These are phyloP conservation scores for Corynespora cassiicola DNA, from an alignment of 2,329 filamentous ascomycete species.

Conservation along the genomic window DNA sequence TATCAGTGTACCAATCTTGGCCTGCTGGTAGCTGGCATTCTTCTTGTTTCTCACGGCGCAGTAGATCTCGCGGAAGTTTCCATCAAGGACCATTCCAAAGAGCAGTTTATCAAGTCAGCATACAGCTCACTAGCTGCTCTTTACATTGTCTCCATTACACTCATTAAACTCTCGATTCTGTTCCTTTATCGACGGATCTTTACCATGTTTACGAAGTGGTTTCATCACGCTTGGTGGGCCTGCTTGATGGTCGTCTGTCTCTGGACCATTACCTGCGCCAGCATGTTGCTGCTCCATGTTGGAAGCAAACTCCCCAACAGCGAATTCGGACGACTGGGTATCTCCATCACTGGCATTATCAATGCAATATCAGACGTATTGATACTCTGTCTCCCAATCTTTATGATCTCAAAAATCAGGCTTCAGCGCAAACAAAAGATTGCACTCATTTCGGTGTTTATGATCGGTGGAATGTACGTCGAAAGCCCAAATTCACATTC, in stretches of 20 bases:
- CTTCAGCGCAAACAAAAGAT: conserved; percentile 10
- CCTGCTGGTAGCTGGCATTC: conserved; percentile 10
- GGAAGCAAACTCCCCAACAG: conserved; percentile 3
- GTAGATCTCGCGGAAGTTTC: conserved; percentile 8
- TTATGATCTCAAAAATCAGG: conserved; percentile 10
- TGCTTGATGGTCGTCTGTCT: conserved; percentile 6
- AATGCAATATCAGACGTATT: conserved; percentile 13
- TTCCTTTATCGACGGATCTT: conserved; percentile 20
- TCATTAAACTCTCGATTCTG: conserved; percentile 17
- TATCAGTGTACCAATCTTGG: conserved; percentile 10
- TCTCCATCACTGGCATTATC: conserved; percentile 13
- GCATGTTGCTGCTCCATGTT: conserved; percentile 9
- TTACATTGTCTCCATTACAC: conserved; percentile 15
- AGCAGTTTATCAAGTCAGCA: conserved; percentile 5
- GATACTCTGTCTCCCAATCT: conserved; percentile 7
- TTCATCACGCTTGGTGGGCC: conserved; percentile 12
- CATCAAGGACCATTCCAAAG: conserved; percentile 3
- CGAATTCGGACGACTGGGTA: conserved; percentile 7
- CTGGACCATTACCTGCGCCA: conserved; percentile 9
- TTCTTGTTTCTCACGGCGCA: conserved; percentile 8
- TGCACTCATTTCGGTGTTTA: conserved; percentile 13
- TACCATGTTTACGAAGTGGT: conserved; percentile 12
- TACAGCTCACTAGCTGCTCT: conserved; percentile 11
- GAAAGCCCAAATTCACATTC: background rate
- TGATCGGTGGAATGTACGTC: conserved; percentile 12